These are phyloP conservation scores for Macrophomina phaseolina DNA, from an alignment of 2,329 filamentous ascomycete genomes.

Conservation along the genomic window DNA sequence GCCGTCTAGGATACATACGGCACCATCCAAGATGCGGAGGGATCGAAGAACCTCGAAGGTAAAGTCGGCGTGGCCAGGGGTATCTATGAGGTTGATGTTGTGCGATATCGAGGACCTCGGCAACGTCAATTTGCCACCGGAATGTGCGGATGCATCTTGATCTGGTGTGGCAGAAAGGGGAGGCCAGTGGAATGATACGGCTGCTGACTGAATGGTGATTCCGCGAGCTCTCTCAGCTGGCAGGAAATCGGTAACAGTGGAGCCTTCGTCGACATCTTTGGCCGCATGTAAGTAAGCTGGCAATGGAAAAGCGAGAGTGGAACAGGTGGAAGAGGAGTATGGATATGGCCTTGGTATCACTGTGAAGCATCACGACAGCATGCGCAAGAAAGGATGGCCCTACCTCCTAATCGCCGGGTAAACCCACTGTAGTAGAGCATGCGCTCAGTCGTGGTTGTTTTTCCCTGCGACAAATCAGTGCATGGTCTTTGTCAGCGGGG, in stretches of 20 bases:
- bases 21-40: constrained; percentile 83
- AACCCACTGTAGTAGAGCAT: constrained; percentile 98
- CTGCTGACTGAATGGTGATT: constrained; percentile 97
- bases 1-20: constrained; percentile 90
- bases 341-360: too few relatives aligned
- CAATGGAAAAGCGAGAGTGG: background rate
- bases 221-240: constrained; percentile 89
- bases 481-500: background rate
- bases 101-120: constrained; percentile 24
- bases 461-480: constrained; percentile 62
- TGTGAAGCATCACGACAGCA: background rate
- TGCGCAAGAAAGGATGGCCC: constrained; percentile 5
- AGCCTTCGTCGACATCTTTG: constrained; percentile 89
- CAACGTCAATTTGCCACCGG: background rate
- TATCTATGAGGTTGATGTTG: constrained; percentile 91
- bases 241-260: constrained; percentile 95
- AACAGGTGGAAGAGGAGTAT: constrained; percentile 15
- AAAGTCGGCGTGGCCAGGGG: constrained; percentile 95
- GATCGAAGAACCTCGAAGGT: constrained; percentile 95
- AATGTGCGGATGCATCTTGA: constrained; percentile 34
- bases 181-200: constrained; percentile 95
- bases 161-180: constrained; percentile 47
- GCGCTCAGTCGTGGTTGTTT: constrained; percentile 97
- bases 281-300: background rate
- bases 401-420: constrained; percentile 80